Percentiles rank a stretch among this genome's conserved stretches.
These are phyloP conservation scores for Calonectria leucothoes DNA, from an alignment of 2,329 filamentous ascomycete genomes.

Conservation along the genomic window DNA sequence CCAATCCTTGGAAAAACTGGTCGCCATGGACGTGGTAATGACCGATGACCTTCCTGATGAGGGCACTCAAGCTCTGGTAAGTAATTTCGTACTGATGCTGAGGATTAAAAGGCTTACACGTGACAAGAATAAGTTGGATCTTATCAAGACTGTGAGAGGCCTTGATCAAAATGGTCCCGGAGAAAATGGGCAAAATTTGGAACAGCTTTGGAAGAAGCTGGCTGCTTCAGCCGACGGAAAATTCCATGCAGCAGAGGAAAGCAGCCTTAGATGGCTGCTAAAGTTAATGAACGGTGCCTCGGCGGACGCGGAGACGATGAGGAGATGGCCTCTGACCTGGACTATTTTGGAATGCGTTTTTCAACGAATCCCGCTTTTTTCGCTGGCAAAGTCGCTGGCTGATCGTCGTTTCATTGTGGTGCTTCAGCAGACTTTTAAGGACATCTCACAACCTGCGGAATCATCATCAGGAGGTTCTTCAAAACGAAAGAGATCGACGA, in stretches of 20 bases:
- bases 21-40: conserved; percentile 38
- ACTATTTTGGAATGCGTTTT: conserved; percentile 71
- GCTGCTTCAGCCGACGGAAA: conserved; percentile 53
- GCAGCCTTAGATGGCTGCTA: conserved; percentile 71
- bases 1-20: neutral
- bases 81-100: conserved; percentile 16
- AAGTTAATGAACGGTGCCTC: conserved; percentile 67
- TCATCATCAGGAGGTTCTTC: conserved; percentile 41
- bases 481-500: conserved; percentile 60
- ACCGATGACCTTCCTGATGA: conserved; percentile 18
- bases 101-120: conserved; percentile 31
- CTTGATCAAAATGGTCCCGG: conserved; percentile 64
- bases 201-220: conserved; percentile 62
- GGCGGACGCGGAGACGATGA: conserved; percentile 61
- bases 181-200: conserved; percentile 58
- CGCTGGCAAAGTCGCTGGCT: conserved; percentile 76
- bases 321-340: conserved; percentile 70
- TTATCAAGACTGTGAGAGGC: conserved; percentile 65
- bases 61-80: conserved; percentile 24
- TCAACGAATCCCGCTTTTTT: conserved; percentile 74
- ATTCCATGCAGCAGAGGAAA: conserved; percentile 67
- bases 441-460: conserved; percentile 57
- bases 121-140: conserved; percentile 48
- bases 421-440: conserved; percentile 73
- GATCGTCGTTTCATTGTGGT: conserved; percentile 76